Evolutionary conservation across 495 filamentous ascomycete species (phyloP), one percentile per base, ranked within the genome.

Genomic region (Penicillium atrosanguineum): DNA sequence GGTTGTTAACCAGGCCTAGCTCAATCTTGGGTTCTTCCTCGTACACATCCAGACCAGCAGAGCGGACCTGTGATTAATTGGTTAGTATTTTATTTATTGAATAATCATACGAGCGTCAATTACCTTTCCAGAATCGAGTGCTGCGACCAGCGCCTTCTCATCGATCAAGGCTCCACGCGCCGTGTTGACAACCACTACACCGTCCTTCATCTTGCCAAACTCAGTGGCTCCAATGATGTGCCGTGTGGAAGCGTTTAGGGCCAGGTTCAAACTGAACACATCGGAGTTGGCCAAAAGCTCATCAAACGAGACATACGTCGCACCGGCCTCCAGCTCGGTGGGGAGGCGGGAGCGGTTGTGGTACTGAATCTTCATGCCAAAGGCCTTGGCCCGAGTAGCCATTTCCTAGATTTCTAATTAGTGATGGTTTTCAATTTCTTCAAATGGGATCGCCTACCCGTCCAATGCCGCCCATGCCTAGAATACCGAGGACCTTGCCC

Each of bases 381-480:
- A 89, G 6, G 79, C 87, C 41, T 76, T 71, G 1, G 90, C 84
- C 44, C 87, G 83, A 61, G 78, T 83, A 52, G 84, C 83, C 55
- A 96, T 77, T 58, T 89, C 85, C 74, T 86, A 69, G 19, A 19
- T 0, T 29, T 11, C 19, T 15, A n/a, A 34, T 61, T 34, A 58
- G 57, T 14, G 36, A 19, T 20, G 1, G 21, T 31, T 7, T 7
- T 11, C 12, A 4, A 21, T 26, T 1, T 38, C 3, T 16, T 16
- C 8, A 28, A 23, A 31, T 12, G 8, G 4, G 8, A 43, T 21
- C 6, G 5, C 63, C 56, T 67, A 77, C 75, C 47, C 74, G 63
- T 41, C 88, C 89, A 48, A 95, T 95, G 34, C 90, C 90, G 25
- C 91, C 91, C 81, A 92, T 91, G 1, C 91, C 91, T 58, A 94